phyloP scores from a whole-genome alignment of 495 filamentous ascomycete species.

The Lepraria neglecta region DNA sequence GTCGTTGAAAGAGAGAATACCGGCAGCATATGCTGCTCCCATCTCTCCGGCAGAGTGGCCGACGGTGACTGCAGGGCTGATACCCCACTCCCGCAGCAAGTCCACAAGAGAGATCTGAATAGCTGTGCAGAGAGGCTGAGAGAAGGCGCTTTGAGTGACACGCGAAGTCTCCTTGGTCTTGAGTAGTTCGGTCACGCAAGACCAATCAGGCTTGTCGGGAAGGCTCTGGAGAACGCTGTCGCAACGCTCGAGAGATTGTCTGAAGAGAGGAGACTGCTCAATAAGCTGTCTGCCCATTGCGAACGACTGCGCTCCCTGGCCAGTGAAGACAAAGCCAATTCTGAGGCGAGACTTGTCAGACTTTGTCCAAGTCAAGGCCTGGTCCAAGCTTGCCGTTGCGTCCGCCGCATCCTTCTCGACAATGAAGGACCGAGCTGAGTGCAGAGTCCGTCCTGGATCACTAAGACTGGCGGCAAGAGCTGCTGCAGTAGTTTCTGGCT shows the following conservation, averaged over 20 bases:
- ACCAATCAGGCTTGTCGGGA: slow-evolving; percentile 28
- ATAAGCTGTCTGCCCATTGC: slow-evolving; percentile 41
- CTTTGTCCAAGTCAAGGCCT: slow-evolving; percentile 15
- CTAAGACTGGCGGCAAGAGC: slow-evolving; percentile 21
- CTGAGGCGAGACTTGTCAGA: slow-evolving; percentile 14
- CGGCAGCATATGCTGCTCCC: slow-evolving; percentile 31
- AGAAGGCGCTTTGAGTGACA: slow-evolving; percentile 23
- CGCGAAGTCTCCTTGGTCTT: slow-evolving; percentile 20
- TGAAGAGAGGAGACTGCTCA: slow-evolving; percentile 34
- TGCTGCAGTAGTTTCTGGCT: slow-evolving; percentile 7
- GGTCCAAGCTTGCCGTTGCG: slow-evolving; percentile 2
- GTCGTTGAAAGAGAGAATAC: slow-evolving; percentile 24
- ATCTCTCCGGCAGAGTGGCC: slow-evolving; percentile 34
- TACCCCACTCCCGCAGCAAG: slow-evolving; percentile 27
- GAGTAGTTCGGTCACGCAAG: slow-evolving; percentile 24
- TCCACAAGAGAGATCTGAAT: slow-evolving; percentile 34
- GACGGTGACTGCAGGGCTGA: slow-evolving; percentile 25
- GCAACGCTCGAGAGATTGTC: slow-evolving; percentile 27
- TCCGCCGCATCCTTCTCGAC: slow-evolving; percentile 15
- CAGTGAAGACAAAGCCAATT: slow-evolving; percentile 37
- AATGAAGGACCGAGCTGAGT: slow-evolving; percentile 22
- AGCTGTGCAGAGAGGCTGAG: slow-evolving; percentile 32
- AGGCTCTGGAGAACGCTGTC: slow-evolving; percentile 25
- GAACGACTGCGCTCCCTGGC: slow-evolving; percentile 42
- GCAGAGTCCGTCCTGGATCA: slow-evolving; percentile 21